These are phyloP conservation scores for Erythrophleum ivorense DNA, from an alignment of 331 rosid genomes.

Conservation along the genomic window DNA sequence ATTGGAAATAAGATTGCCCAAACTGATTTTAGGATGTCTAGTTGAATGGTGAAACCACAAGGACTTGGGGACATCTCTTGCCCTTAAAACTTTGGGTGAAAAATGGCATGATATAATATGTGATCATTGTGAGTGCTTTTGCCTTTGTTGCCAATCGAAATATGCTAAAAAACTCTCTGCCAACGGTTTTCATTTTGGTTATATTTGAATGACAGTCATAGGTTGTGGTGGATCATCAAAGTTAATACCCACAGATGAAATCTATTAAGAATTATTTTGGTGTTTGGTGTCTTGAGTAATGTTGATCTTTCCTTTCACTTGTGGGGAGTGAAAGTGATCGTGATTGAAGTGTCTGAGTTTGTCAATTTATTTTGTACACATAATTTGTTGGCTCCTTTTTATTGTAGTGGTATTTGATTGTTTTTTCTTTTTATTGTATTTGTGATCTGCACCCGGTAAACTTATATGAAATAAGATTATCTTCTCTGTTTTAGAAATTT, in stretches of 20 bases:
- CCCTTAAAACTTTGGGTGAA: background rate
- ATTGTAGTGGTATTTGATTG: constrained; percentile 13
- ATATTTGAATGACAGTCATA: constrained; percentile 17
- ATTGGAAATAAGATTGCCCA: background rate
- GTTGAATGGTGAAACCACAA: background rate
- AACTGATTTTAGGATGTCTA: constrained; percentile 5
- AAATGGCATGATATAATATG: constrained; percentile 8
- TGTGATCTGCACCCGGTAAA: background rate
- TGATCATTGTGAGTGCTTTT: constrained; percentile 1
- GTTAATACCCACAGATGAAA: background rate
- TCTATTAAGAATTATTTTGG: background rate
- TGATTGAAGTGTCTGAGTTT: background rate
- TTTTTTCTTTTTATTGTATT: constrained; percentile 1
- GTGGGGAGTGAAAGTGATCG: constrained; percentile 14
- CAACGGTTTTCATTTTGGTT: background rate
- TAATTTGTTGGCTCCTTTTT: constrained; percentile 12
- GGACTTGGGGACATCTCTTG: background rate
- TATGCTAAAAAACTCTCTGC: background rate
- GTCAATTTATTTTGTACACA: no score
- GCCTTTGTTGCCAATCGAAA: constrained; percentile 11
- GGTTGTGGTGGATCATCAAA: background rate
- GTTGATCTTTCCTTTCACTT: background rate
- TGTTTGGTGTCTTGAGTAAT: background rate
- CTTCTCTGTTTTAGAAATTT: constrained; percentile 25
- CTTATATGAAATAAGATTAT: background rate